These are phyloP conservation scores for Pyrrhoderma noxium DNA, from an alignment of 1,284 basidiomycete genomes.

Conservation along the genomic window DNA sequence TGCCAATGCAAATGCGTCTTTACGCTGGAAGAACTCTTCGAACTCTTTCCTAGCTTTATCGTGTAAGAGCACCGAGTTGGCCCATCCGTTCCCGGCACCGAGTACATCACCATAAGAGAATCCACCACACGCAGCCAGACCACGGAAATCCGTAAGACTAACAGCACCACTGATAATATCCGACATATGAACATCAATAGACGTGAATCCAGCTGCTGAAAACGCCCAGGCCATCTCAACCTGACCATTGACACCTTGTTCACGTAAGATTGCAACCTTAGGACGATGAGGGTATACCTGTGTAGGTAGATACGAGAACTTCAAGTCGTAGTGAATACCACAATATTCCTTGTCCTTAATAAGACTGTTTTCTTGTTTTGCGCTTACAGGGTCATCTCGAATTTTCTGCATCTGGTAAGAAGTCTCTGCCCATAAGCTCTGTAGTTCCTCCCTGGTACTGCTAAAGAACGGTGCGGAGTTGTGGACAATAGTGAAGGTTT, in stretches of 20 bases:
- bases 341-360: constrained; percentile 58
- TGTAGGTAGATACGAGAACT: constrained; percentile 46
- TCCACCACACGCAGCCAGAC: constrained; percentile 92
- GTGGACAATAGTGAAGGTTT: constrained; percentile 58
- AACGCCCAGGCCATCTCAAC: constrained; percentile 99
- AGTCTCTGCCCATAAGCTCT: constrained; percentile 89
- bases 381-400: constrained; percentile 77
- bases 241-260: constrained; percentile 98
- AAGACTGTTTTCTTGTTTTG: constrained; percentile 78
- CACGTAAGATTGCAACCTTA: constrained; percentile 90
- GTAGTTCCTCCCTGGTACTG: constrained; percentile 65
- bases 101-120: constrained; percentile 99
- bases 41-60: constrained; percentile 71
- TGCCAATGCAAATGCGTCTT: constrained; percentile 83
- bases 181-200: constrained; percentile 97
- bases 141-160: constrained; percentile 67
- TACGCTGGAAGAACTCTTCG: constrained; percentile 70
- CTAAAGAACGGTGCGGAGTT: constrained; percentile 52
- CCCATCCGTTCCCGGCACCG: constrained; percentile 97
- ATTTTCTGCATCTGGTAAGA: constrained; percentile 88
- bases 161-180: constrained; percentile 78
- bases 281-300: constrained; percentile 49
- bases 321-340: constrained; percentile 77
- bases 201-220: constrained; percentile 86
- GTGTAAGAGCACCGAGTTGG: constrained; percentile 86